Evolutionary conservation across 129 eudicot species (phyloP).

Genomic region (Sambucus nigra): DNA sequence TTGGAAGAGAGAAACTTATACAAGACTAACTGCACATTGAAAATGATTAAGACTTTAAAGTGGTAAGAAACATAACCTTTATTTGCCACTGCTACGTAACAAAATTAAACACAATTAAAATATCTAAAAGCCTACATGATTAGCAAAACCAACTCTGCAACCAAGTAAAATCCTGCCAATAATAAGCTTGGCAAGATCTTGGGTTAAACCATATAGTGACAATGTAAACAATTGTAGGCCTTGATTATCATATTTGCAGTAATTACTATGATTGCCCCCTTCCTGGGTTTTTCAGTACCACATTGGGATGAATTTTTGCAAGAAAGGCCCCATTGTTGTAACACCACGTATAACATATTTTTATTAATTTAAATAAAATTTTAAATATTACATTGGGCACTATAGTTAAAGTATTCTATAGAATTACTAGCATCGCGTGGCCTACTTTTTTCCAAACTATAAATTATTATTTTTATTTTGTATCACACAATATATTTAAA

Average conservation of each 20-base stretch:
- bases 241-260: conserved; percentile 86
- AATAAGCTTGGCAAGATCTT: conserved; percentile 72
- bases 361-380: too few species aligned
- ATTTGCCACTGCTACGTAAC: too few species aligned
- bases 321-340: conserved; percentile 61
- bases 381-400: too few species aligned
- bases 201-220: conserved; percentile 69
- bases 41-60: too few species aligned
- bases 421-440: too few species aligned
- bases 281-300: conserved; percentile 26
- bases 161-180: conserved; percentile 84
- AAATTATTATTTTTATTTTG: too few species aligned
- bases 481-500: too few species aligned
- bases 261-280: conserved; percentile 28
- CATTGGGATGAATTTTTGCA: conserved; percentile 68
- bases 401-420: too few species aligned
- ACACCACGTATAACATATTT: conserved; percentile 53
- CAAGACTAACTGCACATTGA: too few species aligned
- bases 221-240: conserved; percentile 77
- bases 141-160: conserved; percentile 94
- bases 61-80: too few species aligned
- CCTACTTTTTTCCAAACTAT: too few species aligned
- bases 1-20: too few species aligned
- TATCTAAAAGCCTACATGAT: conserved; percentile 58
- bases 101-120: neutral